phyloP scores from a whole-genome alignment of 345 rosid genomes.

The Passiflora organensis region DNA sequence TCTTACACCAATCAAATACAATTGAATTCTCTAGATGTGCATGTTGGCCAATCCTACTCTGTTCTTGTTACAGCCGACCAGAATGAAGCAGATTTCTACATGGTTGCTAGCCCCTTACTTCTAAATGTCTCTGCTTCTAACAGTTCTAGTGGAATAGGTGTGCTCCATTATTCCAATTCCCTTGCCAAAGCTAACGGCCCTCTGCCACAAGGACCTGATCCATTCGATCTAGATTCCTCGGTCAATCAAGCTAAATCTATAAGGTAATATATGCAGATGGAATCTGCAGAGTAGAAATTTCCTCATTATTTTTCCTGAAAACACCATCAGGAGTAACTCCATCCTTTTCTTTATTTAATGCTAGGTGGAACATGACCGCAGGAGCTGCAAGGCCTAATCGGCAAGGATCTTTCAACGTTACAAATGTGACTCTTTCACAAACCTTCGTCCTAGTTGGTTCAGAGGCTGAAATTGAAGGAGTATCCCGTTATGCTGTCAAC shows the following conservation, averaged over 20 bases:
- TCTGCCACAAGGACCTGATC: slow-evolving; percentile 38
- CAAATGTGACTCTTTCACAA: slow-evolving; percentile 35
- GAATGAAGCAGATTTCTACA: slow-evolving; percentile 31
- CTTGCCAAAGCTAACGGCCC: slow-evolving; percentile 16
- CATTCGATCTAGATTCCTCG: slow-evolving; percentile 32
- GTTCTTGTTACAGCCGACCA: slow-evolving; percentile 30
- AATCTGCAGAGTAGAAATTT: neutral
- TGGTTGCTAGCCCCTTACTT: slow-evolving; percentile 43
- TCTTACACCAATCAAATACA: slow-evolving; percentile 29
- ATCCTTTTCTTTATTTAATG: neutral
- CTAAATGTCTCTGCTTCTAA: slow-evolving; percentile 6
- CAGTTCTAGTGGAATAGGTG: slow-evolving; percentile 27
- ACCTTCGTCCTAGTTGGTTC: slow-evolving; percentile 28
- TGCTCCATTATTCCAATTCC: slow-evolving; percentile 37
- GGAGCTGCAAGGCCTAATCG: slow-evolving; percentile 67
- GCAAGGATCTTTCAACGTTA: slow-evolving; percentile 49
- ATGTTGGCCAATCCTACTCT: slow-evolving; percentile 32
- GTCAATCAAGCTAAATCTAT: slow-evolving; percentile 38
- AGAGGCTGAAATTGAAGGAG: slow-evolving; percentile 6
- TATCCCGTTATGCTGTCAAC: slow-evolving; percentile 37
- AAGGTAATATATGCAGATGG: slow-evolving; percentile 22
- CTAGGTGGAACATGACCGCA: slow-evolving; percentile 42
- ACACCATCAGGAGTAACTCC: too few relatives aligned
- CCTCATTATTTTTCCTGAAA: too few relatives aligned
- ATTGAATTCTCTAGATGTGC: slow-evolving; percentile 30